Evolutionary conservation across 441 rosid species (phyloP).

Genomic region (Euphorbia neoarborescens): DNA sequence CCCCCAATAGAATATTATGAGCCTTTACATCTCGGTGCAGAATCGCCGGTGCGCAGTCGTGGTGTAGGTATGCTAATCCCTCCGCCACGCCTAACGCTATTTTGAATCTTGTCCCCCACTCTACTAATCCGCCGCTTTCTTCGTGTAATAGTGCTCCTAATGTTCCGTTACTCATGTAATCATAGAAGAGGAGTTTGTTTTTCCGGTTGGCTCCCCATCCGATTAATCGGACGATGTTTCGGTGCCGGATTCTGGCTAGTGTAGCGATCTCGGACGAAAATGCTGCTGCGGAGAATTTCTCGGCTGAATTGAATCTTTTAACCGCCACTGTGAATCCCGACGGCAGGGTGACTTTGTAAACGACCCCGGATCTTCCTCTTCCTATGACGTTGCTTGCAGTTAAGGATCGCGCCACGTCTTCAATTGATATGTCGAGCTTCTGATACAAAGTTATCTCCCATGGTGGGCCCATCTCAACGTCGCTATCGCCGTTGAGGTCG

Average conservation of each 20-base stretch:
- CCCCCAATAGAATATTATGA: conserved; percentile 66
- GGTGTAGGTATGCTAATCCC: conserved; percentile 75
- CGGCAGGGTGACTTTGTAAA: conserved; percentile 46
- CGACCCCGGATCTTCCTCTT: conserved; percentile 71
- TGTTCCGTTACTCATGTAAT: conserved; percentile 61
- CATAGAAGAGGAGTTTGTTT: conserved; percentile 58
- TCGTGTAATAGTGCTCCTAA: conserved; percentile 54
- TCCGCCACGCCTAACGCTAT: conserved; percentile 72
- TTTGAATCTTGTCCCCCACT: conserved; percentile 66
- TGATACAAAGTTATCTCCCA: conserved; percentile 84
- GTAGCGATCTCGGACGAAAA: conserved; percentile 75
- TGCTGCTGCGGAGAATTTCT: conserved; percentile 46
- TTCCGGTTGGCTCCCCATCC: conserved; percentile 79
- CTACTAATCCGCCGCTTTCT: conserved; percentile 26
- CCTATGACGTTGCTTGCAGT: conserved; percentile 59
- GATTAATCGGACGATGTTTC: conserved; percentile 65
- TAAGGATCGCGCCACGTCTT: conserved; percentile 44
- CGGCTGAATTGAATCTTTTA: conserved; percentile 50
- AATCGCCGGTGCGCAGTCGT: conserved; percentile 76
- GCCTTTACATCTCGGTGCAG: conserved; percentile 82
- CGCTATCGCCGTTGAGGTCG: conserved; percentile 29
- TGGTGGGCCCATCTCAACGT: conserved; percentile 53
- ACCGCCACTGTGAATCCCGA: conserved; percentile 54
- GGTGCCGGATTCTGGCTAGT: conserved; percentile 67
- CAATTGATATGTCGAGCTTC: conserved; percentile 68